A percentile compares a stretch with the other conserved stretches of the same genome.
phyloP scores from a whole-genome alignment of 1,284 basidiomycete species.

The Ustilago nuda region DNA sequence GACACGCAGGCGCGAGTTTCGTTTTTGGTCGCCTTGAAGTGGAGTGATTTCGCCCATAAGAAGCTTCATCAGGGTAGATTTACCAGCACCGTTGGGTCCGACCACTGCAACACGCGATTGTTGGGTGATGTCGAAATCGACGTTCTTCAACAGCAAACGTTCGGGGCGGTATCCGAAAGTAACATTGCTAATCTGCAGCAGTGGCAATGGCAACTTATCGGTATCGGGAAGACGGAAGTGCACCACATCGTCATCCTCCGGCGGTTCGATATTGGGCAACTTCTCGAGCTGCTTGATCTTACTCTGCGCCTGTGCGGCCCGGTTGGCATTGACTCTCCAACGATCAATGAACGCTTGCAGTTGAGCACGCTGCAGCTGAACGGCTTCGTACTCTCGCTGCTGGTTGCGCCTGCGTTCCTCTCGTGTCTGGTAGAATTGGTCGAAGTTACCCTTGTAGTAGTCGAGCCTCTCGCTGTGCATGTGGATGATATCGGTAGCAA shows the following conservation, averaged over 20 bases:
- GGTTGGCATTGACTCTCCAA: constrained; percentile 67
- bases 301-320: constrained; percentile 82
- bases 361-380: constrained; percentile 93
- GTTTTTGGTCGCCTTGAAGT: constrained; percentile 81
- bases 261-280: constrained; percentile 91
- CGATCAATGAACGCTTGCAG: constrained; percentile 89
- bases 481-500: constrained; percentile 97
- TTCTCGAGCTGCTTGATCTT: constrained; percentile 99
- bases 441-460: constrained; percentile 98
- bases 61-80: constrained; percentile 94
- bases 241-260: constrained; percentile 87
- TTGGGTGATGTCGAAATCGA: constrained; percentile 81
- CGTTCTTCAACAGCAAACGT: constrained; percentile 80
- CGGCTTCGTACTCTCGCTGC: constrained; percentile 81
- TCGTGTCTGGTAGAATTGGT: constrained; percentile 98
- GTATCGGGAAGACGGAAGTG: constrained; percentile 69
- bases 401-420: constrained; percentile 91
- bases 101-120: constrained; percentile 64
- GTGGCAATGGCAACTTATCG: constrained; percentile 90
- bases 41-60: constrained; percentile 91
- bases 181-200: constrained; percentile 93
- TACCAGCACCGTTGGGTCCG: constrained; percentile 66
- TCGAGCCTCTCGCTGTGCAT: constrained; percentile 94
- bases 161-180: constrained; percentile 90
- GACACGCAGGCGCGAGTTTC: constrained; percentile 85